These are phyloP conservation scores for Mrakia blollopis DNA, from an alignment of 768 basidiomycete species.

Conservation along the genomic window DNA sequence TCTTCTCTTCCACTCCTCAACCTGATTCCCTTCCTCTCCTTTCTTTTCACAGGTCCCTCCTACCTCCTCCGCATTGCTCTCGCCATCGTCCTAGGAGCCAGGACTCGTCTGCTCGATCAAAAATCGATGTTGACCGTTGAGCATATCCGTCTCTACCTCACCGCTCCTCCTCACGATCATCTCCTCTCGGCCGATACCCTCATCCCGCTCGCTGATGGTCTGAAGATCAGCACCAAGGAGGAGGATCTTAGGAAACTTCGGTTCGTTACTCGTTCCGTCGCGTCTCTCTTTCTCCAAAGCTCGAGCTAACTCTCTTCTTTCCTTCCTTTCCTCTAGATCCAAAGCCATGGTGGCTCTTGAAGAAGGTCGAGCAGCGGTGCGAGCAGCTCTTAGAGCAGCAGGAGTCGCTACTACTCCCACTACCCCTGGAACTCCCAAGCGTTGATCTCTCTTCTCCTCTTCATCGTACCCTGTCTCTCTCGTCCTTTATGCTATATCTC, in stretches of 20 bases:
- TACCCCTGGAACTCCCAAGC: neutral
- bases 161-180: slow-evolving; percentile 17
- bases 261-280: neutral
- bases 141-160: slow-evolving; percentile 18
- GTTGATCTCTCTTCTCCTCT: neutral
- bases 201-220: slow-evolving; percentile 7
- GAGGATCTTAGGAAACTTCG: slow-evolving; percentile 22
- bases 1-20: neutral
- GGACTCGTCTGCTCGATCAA: slow-evolving; percentile 5
- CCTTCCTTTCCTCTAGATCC: neutral
- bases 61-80: slow-evolving; percentile 29
- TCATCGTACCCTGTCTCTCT: neutral
- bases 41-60: slow-evolving; percentile 13
- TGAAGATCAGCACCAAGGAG: slow-evolving; percentile 24
- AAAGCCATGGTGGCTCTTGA: slow-evolving; percentile 15
- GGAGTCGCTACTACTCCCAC: neutral
- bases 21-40: neutral
- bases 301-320: neutral
- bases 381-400: neutral
- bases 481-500: neutral
- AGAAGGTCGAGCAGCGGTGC: neutral
- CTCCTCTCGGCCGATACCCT: slow-evolving; percentile 21
- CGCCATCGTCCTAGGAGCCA: slow-evolving; percentile 13
- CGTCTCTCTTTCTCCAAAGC: neutral
- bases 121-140: neutral